Conservation (phyloP, 768 basidiomycete genomes). For the Boletus sensibilis region DNA sequence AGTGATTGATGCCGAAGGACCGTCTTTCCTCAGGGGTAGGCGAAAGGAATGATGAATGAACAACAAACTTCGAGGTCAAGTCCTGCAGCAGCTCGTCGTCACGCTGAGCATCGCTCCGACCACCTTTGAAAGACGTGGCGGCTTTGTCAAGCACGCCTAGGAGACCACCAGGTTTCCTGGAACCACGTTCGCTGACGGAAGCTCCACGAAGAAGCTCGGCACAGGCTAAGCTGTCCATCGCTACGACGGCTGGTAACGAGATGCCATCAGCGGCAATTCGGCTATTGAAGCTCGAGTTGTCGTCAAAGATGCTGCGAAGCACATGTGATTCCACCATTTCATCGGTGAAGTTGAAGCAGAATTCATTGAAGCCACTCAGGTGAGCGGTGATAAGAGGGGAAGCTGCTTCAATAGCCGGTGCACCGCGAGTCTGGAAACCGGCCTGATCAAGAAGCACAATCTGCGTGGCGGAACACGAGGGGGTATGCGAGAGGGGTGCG, state of each 20-base stretch:
- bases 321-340: constrained; percentile 61
- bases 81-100: constrained; percentile 53
- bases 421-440: constrained; percentile 55
- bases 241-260: constrained; percentile 43
- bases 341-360: constrained; percentile 57
- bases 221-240: constrained; percentile 56
- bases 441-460: constrained; percentile 55
- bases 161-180: constrained; percentile 56
- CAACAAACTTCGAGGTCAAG: constrained; percentile 44
- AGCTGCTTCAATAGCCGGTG: constrained; percentile 38
- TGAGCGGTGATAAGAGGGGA: constrained; percentile 55
- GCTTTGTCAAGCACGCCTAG: constrained; percentile 56
- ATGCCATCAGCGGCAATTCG: constrained; percentile 52
- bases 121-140: constrained; percentile 46
- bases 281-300: constrained; percentile 45
- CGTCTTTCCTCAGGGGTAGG: constrained; percentile 32
- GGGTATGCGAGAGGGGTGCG: constrained; percentile 42
- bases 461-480: constrained; percentile 42
- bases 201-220: constrained; percentile 60
- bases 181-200: constrained; percentile 42
- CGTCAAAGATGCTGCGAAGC: constrained; percentile 52
- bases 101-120: constrained; percentile 47
- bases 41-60: constrained; percentile 52
- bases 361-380: constrained; percentile 60
- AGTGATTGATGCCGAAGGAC: constrained; percentile 62